Evolutionary conservation across 192 early-diverging fungal genomes (phyloP), one percentile per base, ranked within the genome.

Genomic region (Chytriomyces sp.): DNA sequence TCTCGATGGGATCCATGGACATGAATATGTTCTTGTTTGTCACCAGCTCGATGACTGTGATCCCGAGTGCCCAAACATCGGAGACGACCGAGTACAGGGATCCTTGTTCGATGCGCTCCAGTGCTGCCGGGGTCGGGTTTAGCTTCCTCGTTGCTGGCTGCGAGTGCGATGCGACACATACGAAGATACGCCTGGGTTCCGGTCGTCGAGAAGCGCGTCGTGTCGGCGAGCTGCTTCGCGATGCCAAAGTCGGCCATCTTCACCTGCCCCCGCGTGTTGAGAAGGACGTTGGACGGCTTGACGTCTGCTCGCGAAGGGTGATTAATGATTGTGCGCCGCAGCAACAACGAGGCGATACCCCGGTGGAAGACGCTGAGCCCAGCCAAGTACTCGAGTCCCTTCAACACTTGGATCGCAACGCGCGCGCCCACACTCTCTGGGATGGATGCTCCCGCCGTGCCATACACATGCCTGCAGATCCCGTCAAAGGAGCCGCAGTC

Each of bases 161-260:
- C 44, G 44, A 49, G 22, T n/a, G n/a, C n/a, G n/a, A 49, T n/a
- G 44, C 22, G 44, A 3, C 14, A 49, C 44, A n/a, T 22, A 49
- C 44, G 22, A 93, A 99, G 94, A 63, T 99, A 99, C 63, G 91
- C 92, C 75, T 90, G 90, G 25, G 97, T 99, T 17, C 97, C 97
- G 0, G 93, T 91, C 85, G 97, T 98, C 2, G 95, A 97, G 68
- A 92, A 86, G 6, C 93, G 96, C 12, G 72, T 71, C 14, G 93
- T 93, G 62, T 96, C 91, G 57, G 93, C 90, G 40, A 94, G 76
- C 75, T 96, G 89, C 5, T 93, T 93, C 5, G 91, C 92, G 8
- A 99, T 95, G 31, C 96, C 96, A 83, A 99, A 96, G 78, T 99
- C 96, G 59, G 93, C 96, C 30, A 99, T 84, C 74, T 99, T 99